Conservation (phyloP, 2,329 filamentous ascomycete genomes). For the Colletotrichum gloeosporioides region DNA sequence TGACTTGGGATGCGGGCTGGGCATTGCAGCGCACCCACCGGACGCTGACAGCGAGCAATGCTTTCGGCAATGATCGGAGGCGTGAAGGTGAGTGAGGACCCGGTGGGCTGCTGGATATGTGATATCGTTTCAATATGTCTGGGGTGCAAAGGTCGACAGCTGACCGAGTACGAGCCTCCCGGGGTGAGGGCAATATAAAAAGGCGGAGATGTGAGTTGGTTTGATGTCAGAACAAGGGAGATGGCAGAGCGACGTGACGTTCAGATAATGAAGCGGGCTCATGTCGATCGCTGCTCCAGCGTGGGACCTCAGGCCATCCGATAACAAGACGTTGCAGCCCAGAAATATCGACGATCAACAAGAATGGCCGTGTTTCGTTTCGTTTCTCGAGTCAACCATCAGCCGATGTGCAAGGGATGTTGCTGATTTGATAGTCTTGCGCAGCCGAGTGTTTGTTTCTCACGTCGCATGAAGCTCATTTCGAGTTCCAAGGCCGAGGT, state of each 20-base stretch:
- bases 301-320: not conserved
- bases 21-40: not conserved
- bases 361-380: not conserved
- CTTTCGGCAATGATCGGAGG: not conserved
- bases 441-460: not conserved
- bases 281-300: not conserved
- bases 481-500: not conserved
- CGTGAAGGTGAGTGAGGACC: not conserved
- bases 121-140: not conserved
- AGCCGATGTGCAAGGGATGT: not conserved
- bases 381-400: not conserved
- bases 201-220: not conserved
- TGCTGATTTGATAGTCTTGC: not conserved
- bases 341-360: not conserved
- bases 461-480: not conserved
- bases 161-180: not conserved
- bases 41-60: not conserved
- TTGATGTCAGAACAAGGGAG: not conserved
- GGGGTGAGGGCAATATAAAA: not conserved
- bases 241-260: not conserved
- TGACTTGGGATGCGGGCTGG: not conserved
- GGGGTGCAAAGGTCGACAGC: not conserved
- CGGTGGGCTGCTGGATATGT: not conserved
- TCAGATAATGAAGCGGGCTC: not conserved
- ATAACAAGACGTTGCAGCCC: not conserved